Percentiles rank a stretch among this genome's conserved stretches.
Conservation (phyloP, 2,329 filamentous ascomycete genomes). For the Penicillium concentricum region DNA sequence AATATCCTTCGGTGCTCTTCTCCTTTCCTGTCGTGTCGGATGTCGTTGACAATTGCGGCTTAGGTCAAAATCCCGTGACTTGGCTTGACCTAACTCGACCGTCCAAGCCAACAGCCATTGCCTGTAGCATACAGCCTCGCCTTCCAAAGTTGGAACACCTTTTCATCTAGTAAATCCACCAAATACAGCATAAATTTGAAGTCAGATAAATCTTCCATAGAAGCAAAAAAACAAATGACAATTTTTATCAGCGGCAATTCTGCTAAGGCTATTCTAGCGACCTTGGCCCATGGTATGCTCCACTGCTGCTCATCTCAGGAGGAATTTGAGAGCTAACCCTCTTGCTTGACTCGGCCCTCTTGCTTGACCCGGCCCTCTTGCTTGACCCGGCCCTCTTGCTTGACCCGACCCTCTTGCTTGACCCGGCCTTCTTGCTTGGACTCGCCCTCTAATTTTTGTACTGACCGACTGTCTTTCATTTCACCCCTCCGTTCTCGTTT, state of each 20-base stretch:
- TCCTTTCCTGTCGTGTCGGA: neutral
- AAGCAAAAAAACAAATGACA: neutral
- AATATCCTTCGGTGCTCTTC: neutral
- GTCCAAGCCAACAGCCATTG: neutral
- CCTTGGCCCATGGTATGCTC: neutral
- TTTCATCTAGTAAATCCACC: neutral
- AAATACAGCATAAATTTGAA: neutral
- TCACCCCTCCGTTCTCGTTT: neutral
- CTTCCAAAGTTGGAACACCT: neutral
- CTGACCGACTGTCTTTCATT: neutral
- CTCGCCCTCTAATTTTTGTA: neutral
- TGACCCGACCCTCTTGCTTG: neutral
- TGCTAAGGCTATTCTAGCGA: too few species aligned
- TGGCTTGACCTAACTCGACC: slow-evolving; percentile 1
- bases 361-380: neutral
- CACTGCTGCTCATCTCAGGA: neutral
- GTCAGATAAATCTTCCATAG: neutral
- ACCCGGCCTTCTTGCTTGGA: neutral
- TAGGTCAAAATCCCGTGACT: neutral
- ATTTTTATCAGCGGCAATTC: too few species aligned
- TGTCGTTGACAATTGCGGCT: neutral
- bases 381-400: neutral
- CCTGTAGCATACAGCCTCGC: too few species aligned
- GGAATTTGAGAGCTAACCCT: neutral
- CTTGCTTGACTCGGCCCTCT: neutral